Evolutionary conservation across 345 rosid species (phyloP).

Genomic region (Citrus medica): DNA sequence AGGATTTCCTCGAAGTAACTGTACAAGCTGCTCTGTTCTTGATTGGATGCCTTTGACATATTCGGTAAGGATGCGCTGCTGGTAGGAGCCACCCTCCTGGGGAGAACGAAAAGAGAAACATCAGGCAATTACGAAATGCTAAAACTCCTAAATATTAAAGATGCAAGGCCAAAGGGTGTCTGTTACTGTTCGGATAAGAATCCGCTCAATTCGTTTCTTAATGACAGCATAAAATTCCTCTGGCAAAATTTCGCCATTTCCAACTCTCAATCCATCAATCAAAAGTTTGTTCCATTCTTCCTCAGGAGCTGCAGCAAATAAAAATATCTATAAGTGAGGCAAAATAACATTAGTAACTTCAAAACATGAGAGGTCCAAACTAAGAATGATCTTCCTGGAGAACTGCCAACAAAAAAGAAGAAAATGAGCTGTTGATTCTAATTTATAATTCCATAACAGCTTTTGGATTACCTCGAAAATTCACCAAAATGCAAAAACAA

Average conservation of each 20-base stretch:
- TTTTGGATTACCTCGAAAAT: background rate
- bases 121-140: background rate
- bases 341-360: background rate
- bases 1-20: constrained; percentile 42
- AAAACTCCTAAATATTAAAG: background rate
- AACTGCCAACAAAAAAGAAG: background rate
- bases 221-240: constrained; percentile 67
- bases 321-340: background rate
- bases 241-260: constrained; percentile 61
- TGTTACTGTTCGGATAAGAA: constrained; percentile 79
- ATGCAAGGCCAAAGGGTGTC: background rate
- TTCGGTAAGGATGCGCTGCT: constrained; percentile 70
- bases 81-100: constrained; percentile 97
- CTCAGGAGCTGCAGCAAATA: constrained; percentile 67
- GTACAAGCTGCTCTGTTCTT: constrained; percentile 57
- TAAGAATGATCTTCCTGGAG: background rate
- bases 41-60: constrained; percentile 78
- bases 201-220: constrained; percentile 76
- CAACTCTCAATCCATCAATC: constrained; percentile 61
- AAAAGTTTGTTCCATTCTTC: constrained; percentile 80
- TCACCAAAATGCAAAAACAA: background rate
- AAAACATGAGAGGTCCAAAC: background rate
- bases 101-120: background rate
- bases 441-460: background rate
- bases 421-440: background rate